Conservation (phyloP, 2,329 filamentous ascomycete genomes). For the Claviceps pazoutovae region DNA sequence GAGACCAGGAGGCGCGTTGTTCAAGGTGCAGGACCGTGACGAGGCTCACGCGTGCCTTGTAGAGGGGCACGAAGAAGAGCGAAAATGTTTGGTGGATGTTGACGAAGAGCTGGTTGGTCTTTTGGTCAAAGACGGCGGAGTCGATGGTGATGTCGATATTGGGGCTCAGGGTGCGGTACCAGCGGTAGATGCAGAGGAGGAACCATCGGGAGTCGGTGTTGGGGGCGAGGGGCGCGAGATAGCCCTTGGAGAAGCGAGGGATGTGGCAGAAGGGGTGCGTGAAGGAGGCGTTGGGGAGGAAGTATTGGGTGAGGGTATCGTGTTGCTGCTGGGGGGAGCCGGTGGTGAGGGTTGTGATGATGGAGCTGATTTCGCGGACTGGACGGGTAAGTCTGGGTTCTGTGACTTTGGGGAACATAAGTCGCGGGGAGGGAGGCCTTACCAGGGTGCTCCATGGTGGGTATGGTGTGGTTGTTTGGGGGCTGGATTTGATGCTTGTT, state of each 20-base stretch:
- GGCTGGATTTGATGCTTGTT: too few species aligned
- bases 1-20: slow-evolving; percentile 22
- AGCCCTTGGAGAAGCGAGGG: slow-evolving; percentile 31
- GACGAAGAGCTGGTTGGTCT: slow-evolving; percentile 55
- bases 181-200: slow-evolving; percentile 58
- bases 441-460: neutral
- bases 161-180: slow-evolving; percentile 76
- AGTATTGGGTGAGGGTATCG: slow-evolving; percentile 55
- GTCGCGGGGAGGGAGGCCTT: too few species aligned
- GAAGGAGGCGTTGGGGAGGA: slow-evolving; percentile 58
- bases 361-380: slow-evolving; percentile 42
- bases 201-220: slow-evolving; percentile 49
- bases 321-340: slow-evolving; percentile 52
- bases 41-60: slow-evolving; percentile 52
- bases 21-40: slow-evolving; percentile 53
- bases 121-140: slow-evolving; percentile 50
- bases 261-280: slow-evolving; percentile 68
- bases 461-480: neutral
- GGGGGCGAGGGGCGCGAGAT: slow-evolving; percentile 24
- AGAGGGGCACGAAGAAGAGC: slow-evolving; percentile 65
- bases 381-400: neutral
- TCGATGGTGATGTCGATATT: slow-evolving; percentile 54
- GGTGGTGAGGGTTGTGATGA: slow-evolving; percentile 57
- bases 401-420: too few species aligned
- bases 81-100: slow-evolving; percentile 61